Evolutionary conservation across 1,284 basidiomycete genomes (phyloP).

Genomic region (Moesziomyces sp.): DNA sequence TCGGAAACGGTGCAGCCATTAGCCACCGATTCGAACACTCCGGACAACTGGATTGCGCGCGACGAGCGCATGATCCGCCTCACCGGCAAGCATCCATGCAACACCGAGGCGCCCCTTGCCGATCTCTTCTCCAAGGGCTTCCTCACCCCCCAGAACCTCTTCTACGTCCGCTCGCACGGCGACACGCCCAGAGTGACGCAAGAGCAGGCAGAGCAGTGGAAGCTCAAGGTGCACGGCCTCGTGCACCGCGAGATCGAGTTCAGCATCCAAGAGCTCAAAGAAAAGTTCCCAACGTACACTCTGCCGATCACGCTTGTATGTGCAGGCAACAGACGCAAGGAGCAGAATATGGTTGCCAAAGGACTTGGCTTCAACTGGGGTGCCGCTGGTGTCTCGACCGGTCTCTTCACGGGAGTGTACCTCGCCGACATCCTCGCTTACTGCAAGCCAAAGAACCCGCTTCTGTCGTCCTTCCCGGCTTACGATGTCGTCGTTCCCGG

Average conservation of each 20-base stretch:
- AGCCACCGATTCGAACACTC: conserved; percentile 53
- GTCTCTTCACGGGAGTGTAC: conserved; percentile 77
- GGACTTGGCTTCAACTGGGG: conserved; percentile 74
- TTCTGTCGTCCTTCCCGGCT: conserved; percentile 54
- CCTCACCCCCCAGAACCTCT: conserved; percentile 75
- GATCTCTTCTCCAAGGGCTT: conserved; percentile 73
- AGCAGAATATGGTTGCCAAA: conserved; percentile 77
- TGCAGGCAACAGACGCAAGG: conserved; percentile 77
- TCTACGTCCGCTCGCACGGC: conserved; percentile 78
- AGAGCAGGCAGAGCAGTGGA: conserved; percentile 71
- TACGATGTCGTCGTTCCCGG: conserved; percentile 59
- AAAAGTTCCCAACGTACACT: conserved; percentile 73
- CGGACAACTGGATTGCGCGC: conserved; percentile 58
- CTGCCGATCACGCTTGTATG: conserved; percentile 77
- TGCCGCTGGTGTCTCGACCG: conserved; percentile 72
- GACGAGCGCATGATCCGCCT: conserved; percentile 58
- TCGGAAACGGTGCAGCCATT: conserved; percentile 43
- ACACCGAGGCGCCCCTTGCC: conserved; percentile 73
- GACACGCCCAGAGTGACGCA: conserved; percentile 73
- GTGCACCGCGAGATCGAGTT: conserved; percentile 52
- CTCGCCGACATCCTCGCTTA: conserved; percentile 74
- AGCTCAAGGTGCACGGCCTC: conserved; percentile 71
- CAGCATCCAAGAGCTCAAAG: conserved; percentile 68
- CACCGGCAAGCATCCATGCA: conserved; percentile 73
- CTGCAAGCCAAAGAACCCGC: conserved; percentile 69